Conservation (phyloP, 2,329 filamentous ascomycete genomes). For the Penicillium freii region DNA sequence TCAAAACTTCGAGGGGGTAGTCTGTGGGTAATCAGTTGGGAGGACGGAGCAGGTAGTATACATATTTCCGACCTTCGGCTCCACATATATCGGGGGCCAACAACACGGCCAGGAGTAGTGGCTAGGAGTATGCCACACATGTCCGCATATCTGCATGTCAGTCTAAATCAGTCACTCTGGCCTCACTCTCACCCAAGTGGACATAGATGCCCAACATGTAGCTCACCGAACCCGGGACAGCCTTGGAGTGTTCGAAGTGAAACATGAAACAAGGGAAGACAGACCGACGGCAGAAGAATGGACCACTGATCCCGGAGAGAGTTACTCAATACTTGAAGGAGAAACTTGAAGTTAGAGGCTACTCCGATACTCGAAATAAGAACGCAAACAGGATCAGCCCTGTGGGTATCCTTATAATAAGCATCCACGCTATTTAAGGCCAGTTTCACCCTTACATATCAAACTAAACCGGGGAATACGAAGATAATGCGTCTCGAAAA, state of each 20-base stretch:
- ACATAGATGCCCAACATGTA: background rate
- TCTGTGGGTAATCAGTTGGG: background rate
- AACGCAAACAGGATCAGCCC: background rate
- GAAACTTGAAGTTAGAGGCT: background rate
- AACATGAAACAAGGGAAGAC: background rate
- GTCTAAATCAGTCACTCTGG: background rate
- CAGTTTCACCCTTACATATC: background rate
- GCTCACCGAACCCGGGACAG: background rate
- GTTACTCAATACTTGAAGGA: background rate
- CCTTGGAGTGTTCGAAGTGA: background rate
- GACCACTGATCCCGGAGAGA: background rate
- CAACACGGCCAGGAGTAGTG: background rate
- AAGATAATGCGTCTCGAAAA: background rate
- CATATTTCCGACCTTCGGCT: background rate
- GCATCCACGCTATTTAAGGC: background rate
- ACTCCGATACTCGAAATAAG: background rate
- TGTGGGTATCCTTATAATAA: background rate
- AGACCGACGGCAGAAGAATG: background rate
- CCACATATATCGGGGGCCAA: background rate
- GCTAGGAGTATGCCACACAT: background rate
- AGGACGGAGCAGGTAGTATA: background rate
- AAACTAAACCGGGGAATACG: background rate
- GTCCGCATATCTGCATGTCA: background rate
- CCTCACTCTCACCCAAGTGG: background rate
- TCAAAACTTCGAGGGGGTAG: background rate